phyloP scores from a whole-genome alignment of 495 filamentous ascomycete genomes.

The Tuber calosporum region DNA sequence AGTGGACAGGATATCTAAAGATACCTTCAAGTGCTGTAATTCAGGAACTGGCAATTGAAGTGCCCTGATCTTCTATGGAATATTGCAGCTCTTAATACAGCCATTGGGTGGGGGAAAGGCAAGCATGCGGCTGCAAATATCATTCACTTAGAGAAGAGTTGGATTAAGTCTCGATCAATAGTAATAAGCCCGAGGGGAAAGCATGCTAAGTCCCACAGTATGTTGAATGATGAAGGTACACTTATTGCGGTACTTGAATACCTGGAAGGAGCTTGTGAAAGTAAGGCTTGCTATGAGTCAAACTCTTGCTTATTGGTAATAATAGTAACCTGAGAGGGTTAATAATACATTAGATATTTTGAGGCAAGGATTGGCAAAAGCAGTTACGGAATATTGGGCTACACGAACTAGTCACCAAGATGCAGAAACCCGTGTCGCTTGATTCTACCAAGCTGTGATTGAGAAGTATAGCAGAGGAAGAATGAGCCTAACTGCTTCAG shows the following conservation, averaged over 20 bases:
- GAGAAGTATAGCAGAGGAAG: not conserved
- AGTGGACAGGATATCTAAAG: not conserved
- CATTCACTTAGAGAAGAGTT: too few species aligned
- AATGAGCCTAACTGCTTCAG: not conserved
- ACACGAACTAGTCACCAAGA: not conserved
- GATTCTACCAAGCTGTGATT: not conserved
- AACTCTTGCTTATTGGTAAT: too few species aligned
- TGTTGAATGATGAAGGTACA: too few species aligned
- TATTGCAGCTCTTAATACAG: too few species aligned
- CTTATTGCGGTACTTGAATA: too few species aligned
- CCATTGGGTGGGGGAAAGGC: too few species aligned
- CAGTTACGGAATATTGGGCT: too few species aligned
- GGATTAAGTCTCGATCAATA: not conserved
- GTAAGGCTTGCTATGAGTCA: too few species aligned
- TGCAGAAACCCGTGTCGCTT: not conserved
- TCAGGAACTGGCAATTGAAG: constrained; percentile 7
- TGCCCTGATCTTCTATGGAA: too few species aligned
- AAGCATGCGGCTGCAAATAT: too few species aligned
- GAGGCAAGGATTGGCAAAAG: not conserved
- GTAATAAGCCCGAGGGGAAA: not conserved
- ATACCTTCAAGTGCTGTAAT: not conserved
- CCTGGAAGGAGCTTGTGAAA: too few species aligned
- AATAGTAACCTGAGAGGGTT: too few species aligned
- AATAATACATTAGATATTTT: not conserved
- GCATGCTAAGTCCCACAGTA: not conserved